Evolutionary conservation across 164 flowering plant genomes (phyloP), one percentile per base, ranked within the genome.

Genomic region (Nymphaea colorata): DNA sequence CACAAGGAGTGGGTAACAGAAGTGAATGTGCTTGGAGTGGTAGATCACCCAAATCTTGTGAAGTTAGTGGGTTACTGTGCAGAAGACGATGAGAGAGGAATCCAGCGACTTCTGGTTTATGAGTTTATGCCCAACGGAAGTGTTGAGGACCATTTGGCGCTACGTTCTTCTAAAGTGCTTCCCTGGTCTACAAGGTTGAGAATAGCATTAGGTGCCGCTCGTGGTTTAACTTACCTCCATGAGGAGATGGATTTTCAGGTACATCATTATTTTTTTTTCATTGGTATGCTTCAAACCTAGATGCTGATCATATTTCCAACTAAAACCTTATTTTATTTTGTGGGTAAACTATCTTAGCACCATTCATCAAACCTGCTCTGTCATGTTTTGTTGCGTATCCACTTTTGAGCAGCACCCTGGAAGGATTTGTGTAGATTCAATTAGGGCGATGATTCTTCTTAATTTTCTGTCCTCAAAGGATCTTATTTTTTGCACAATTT

Each of bases 1-100:
- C 96, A 94, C 79, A 94, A 86, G 78, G 97, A 94, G 76, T 94
- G 99, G 99, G 93, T 91, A 64, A 91, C 96, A 53, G 99, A 94
- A 82, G 99, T 94, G 17, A 84, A 88, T 82, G 85, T 91, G 59
- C 87, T 94, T 18, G 97, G 99, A 16, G 87, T 90, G 64, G 96
- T 86, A 55, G 93, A 91, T 61, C 99, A 94, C 77, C 91, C 88
- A 51, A 90, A 94, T 75, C 96, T 94, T 69, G 99, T 94, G 17
- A 94, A 91, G 74, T 61, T 94, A 59, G 68, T 90, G 66, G 99
- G 99, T 3, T 88, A 91, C 70, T 94, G 99, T 72, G 96, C 95
- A 5, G 98, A 94, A 43, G 89, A 85, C 69, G 97, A 90, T 71
- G 99, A 94, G 72, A 83, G 99, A 79, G 99, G 99, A 68, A 87